These are phyloP conservation scores for Hypoxylon intermedium DNA, from an alignment of 495 filamentous ascomycete genomes.

Conservation along the genomic window DNA sequence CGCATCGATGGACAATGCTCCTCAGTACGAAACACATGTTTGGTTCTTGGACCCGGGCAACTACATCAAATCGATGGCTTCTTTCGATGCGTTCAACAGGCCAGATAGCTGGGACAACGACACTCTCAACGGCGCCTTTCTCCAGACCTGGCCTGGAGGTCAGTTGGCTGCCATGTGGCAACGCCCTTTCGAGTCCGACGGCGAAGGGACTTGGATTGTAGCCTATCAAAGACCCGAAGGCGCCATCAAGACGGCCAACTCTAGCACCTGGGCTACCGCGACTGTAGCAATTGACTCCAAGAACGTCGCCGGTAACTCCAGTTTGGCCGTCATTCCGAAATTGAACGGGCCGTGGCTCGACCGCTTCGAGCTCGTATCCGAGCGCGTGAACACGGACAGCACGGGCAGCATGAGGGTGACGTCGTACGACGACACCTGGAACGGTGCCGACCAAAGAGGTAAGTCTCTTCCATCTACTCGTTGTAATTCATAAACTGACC, in stretches of 20 bases:
- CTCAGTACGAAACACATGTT: constrained; percentile 24
- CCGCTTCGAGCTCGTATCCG: constrained; percentile 30
- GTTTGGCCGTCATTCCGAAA: constrained; percentile 29
- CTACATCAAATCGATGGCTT: constrained; percentile 23
- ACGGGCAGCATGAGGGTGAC: constrained; percentile 32
- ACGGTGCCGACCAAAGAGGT: constrained; percentile 23
- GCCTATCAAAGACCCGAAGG: constrained; percentile 34
- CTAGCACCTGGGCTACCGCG: constrained; percentile 21
- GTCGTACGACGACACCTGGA: constrained; percentile 29
- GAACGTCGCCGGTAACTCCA: constrained; percentile 30
- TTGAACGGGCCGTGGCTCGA: constrained; percentile 15
- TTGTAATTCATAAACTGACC: constrained; percentile 6
- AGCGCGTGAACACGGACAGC: constrained; percentile 13
- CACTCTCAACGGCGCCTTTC: constrained; percentile 10
- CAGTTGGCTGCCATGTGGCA: constrained; percentile 36
- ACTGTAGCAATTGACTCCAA: constrained; percentile 27
- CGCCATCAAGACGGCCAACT: constrained; percentile 33
- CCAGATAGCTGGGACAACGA: constrained; percentile 35
- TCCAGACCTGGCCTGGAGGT: constrained; percentile 33
- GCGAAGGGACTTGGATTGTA: constrained; percentile 26
- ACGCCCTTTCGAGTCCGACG: constrained; percentile 10
- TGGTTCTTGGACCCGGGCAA: constrained; percentile 30
- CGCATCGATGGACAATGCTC: constrained; percentile 26
- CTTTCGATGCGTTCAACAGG: constrained; percentile 26
- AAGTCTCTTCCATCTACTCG: too few relatives aligned